A percentile compares a stretch with the other conserved stretches of the same genome.
Conservation (phyloP, 345 rosid species). For the Dovyalis caffra region DNA sequence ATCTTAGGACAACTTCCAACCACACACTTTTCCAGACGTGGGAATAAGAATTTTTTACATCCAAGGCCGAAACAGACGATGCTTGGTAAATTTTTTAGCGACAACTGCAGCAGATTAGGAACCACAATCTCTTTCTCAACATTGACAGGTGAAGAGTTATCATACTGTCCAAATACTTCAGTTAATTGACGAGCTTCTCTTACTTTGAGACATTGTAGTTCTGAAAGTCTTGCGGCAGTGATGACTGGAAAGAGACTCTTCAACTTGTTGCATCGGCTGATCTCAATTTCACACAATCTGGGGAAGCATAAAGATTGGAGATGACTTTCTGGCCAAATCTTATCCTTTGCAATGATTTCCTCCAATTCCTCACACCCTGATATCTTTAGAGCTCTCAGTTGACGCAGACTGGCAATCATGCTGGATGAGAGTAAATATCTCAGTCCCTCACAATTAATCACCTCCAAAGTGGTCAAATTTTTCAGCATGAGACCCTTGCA, state of each 20-base stretch:
- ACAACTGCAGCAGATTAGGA: rapidly evolving
- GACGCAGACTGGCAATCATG: too few relatives aligned
- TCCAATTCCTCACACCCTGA: too few relatives aligned
- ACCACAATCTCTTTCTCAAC: not conserved
- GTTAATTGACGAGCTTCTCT: not conserved
- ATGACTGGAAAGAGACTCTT: not conserved
- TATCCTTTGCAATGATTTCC: not conserved
- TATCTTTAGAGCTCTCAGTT: rapidly evolving
- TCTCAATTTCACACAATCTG: rapidly evolving
- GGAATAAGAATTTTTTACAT: not conserved
- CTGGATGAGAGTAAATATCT: too few relatives aligned
- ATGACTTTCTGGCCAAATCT: not conserved
- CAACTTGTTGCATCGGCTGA: not conserved
- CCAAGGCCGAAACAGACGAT: not conserved
- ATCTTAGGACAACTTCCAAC: not conserved
- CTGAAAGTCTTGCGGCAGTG: not conserved
- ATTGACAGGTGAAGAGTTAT: not conserved
- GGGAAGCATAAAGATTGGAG: not conserved
- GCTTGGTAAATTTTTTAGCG: not conserved
- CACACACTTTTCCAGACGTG: rapidly evolving
- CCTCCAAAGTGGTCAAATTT: too few relatives aligned
- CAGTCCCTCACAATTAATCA: rapidly evolving
- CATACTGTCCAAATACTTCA: not conserved
- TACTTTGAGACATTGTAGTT: rapidly evolving
- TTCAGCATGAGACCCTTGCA: too few relatives aligned